Percentiles rank a stretch among this genome's conserved stretches.
These are phyloP conservation scores for Leccinum fallax DNA, from an alignment of 1,284 basidiomycete species.

Conservation along the genomic window DNA sequence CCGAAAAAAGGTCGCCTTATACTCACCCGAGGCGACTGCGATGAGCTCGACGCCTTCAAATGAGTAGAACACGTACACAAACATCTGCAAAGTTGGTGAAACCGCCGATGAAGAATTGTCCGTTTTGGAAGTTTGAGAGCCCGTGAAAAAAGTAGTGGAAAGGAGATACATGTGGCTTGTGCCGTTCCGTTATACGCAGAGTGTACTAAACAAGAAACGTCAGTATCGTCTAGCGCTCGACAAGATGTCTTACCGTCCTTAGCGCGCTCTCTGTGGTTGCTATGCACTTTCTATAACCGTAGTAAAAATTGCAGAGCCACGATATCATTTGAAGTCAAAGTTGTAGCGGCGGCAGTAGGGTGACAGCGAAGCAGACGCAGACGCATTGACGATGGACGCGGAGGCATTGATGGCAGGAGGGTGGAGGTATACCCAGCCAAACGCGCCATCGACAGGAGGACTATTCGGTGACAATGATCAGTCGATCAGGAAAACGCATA, in stretches of 20 bases:
- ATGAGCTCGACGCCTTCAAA: constrained; percentile 78
- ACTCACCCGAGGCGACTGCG: constrained; percentile 63
- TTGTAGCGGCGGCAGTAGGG: not conserved
- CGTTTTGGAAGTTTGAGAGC: constrained; percentile 52
- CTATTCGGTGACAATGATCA: constrained; percentile 10
- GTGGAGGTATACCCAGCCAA: constrained; percentile 51
- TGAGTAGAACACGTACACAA: constrained; percentile 64
- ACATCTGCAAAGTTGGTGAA: constrained; percentile 56
- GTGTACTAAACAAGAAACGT: not conserved
- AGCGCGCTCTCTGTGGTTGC: not conserved
- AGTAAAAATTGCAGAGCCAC: not conserved
- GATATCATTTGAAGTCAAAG: not conserved
- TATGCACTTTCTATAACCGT: not conserved
- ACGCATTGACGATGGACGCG: not conserved
- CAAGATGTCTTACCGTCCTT: not conserved
- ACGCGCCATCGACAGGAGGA: constrained; percentile 30
- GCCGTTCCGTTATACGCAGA: not conserved
- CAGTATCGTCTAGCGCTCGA: not conserved
- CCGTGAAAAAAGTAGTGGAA: constrained; percentile 36
- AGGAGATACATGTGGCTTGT: not conserved
- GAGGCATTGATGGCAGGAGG: not conserved
- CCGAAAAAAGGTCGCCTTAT: constrained; percentile 70
- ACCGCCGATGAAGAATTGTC: constrained; percentile 54
- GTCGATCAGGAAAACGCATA: not conserved
- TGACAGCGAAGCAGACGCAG: not conserved